Base-by-base conservation (phyloP, 768 basidiomycete species). In the Termitomyces sp. region DNA sequence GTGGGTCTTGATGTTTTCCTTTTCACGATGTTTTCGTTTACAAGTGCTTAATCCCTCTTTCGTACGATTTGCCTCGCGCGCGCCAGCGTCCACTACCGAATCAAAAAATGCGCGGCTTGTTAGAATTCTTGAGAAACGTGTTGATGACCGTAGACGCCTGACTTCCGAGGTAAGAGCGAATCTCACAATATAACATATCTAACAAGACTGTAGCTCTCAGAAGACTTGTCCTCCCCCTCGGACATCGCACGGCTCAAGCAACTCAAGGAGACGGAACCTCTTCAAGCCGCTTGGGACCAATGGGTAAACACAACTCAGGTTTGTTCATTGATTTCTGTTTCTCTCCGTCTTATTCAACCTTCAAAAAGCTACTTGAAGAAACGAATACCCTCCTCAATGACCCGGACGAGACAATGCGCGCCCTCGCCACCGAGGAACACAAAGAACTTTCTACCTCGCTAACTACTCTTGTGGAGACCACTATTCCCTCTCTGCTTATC, bases 371-470 rank as follows among this genome's bases (percentile, higher is more conserved):
- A 46, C 72, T 92, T 33, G 71, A 81, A 63, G 88, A 89, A 62
- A 85, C 86, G 0, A 66, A 73, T 3, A 67, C 78, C 0, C 80
- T 93, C 0, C 80, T 93, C 3, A 66, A 75, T 36, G 94, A 96
- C 64, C 73, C 86, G 0, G 94, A 96, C 65, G 79, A 84, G 1
- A 73, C 80, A 2, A 87, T 98, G 80, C 87, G 87, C 5, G 68
- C 80, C 8, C 76, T 97, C 56, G 93, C 92, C 0, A 64, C 70
- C 1, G 86, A 88, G 36, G 93, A 94, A 64, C 79, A 85, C 59
- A 66, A 68, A 3, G 54, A 71, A 3, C 79, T 91, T 48, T 68
- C 73, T 3, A 54, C 66, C 9, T 63, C 66, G 4, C 71, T 80
- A 46, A 66, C 69, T 3, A 57, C 70, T 4, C 66, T 75, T 24